A percentile compares a stretch with the other conserved stretches of the same genome.
phyloP scores from a whole-genome alignment of 345 rosid species.

The Salix dunnii region DNA sequence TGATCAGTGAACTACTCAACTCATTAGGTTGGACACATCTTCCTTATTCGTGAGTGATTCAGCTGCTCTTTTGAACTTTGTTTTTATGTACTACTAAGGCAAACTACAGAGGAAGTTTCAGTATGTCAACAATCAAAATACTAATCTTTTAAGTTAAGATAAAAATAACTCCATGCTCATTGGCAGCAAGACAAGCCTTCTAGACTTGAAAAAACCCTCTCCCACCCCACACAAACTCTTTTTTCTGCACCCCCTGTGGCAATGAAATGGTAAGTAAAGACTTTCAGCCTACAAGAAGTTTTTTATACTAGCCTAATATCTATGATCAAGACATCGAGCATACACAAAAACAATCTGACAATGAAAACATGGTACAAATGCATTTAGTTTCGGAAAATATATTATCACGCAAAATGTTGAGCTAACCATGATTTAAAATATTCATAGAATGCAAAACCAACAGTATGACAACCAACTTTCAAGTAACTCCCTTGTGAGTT shows the following conservation, averaged over 20 bases:
- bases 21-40: background rate
- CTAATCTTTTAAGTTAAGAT: background rate
- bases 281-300: background rate
- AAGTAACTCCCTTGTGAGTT: no score
- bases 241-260: background rate
- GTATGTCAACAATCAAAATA: background rate
- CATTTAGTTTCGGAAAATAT: no score
- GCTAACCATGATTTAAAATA: no score
- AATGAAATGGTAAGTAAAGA: background rate
- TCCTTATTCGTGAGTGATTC: background rate
- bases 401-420: no score
- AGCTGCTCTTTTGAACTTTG: background rate
- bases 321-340: no score
- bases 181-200: background rate
- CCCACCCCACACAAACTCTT: background rate
- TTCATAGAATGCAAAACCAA: no score
- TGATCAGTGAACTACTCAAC: background rate
- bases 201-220: background rate
- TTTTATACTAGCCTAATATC: no score
- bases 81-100: background rate
- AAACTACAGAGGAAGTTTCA: background rate
- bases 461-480: no score
- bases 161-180: background rate
- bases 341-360: no score
- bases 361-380: no score